phyloP scores from a whole-genome alignment of 2,329 filamentous ascomycete species.

The Aspergillus quadrilineatus region DNA sequence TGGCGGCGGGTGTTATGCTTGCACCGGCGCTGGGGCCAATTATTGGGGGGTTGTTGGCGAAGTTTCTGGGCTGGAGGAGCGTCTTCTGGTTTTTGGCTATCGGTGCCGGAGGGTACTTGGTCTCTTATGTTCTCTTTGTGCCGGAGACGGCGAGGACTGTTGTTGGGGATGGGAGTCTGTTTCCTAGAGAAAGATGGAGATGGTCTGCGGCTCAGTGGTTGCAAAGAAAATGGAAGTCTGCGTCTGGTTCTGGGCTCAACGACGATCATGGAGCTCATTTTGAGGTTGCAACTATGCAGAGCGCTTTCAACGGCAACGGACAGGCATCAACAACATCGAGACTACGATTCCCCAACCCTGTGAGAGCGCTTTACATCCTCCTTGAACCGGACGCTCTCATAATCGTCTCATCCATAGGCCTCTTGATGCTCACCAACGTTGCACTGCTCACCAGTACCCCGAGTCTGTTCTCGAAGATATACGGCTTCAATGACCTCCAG shows the following conservation, averaged over 20 bases:
- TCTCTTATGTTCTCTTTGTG: conserved; percentile 56
- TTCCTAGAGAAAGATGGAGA: conserved; percentile 27
- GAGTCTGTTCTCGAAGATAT: conserved; percentile 38
- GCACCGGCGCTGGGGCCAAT: conserved; percentile 57
- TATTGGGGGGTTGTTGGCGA: conserved; percentile 62
- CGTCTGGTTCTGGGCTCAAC: background rate
- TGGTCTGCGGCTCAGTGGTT: conserved; percentile 22
- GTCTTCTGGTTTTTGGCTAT: conserved; percentile 71
- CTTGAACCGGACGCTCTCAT: conserved; percentile 38
- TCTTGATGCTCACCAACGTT: conserved; percentile 37
- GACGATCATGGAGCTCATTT: background rate
- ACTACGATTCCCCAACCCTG: conserved; percentile 47
- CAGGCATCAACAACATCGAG: conserved; percentile 24
- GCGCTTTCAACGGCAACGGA: background rate
- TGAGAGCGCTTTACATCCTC: conserved; percentile 42
- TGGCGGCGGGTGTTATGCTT: conserved; percentile 57
- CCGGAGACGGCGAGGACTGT: conserved; percentile 50
- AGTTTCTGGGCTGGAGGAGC: conserved; percentile 66
- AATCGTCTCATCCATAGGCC: conserved; percentile 38
- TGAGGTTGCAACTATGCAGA: background rate
- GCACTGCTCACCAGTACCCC: conserved; percentile 42
- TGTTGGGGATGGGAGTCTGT: conserved; percentile 28
- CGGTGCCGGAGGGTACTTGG: conserved; percentile 42
- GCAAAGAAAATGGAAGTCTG: background rate
- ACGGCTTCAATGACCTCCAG: conserved; percentile 32